phyloP scores from a whole-genome alignment of 495 filamentous ascomycete genomes.

The Daldinia concentrica region DNA sequence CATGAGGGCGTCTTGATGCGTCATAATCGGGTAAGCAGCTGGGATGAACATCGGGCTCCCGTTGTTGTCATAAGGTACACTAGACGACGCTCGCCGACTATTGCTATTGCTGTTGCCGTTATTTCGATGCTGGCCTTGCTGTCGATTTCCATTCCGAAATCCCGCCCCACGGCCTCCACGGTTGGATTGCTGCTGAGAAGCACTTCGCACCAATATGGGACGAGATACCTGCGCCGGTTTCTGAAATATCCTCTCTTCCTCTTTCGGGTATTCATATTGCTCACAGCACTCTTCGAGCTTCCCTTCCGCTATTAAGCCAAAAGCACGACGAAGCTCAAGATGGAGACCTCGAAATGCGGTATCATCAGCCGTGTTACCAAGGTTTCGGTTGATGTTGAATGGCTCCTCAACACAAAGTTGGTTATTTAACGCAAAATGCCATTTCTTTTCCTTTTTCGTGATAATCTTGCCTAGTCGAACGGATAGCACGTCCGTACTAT shows the following conservation, averaged over 20 bases:
- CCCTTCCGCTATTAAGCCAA: constrained; percentile 76
- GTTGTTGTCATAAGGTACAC: constrained; percentile 36
- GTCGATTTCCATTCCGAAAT: constrained; percentile 63
- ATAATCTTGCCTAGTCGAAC: constrained; percentile 84
- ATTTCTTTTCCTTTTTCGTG: constrained; percentile 86
- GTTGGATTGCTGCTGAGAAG: constrained; percentile 58
- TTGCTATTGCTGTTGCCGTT: constrained; percentile 44
- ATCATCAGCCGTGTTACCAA: constrained; percentile 96
- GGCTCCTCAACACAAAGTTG: constrained; percentile 95
- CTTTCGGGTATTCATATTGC: constrained; percentile 82
- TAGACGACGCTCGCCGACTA: constrained; percentile 45
- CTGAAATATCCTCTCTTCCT: constrained; percentile 81
- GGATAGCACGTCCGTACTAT: constrained; percentile 83
- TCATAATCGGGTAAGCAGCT: constrained; percentile 43
- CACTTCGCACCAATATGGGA: constrained; percentile 60
- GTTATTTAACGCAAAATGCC: constrained; percentile 80
- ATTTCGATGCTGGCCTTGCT: constrained; percentile 63
- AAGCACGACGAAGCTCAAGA: constrained; percentile 86
- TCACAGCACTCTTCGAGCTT: constrained; percentile 84
- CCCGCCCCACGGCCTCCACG: constrained; percentile 68
- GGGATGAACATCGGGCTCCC: constrained; percentile 44
- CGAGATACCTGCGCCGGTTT: constrained; percentile 67
- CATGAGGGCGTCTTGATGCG: constrained; percentile 53
- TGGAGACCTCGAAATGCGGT: constrained; percentile 91
- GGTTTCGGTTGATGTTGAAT: constrained; percentile 91